Conservation (phyloP, 2,329 filamentous ascomycete species). For the Cladosporium sphaerospermum region DNA sequence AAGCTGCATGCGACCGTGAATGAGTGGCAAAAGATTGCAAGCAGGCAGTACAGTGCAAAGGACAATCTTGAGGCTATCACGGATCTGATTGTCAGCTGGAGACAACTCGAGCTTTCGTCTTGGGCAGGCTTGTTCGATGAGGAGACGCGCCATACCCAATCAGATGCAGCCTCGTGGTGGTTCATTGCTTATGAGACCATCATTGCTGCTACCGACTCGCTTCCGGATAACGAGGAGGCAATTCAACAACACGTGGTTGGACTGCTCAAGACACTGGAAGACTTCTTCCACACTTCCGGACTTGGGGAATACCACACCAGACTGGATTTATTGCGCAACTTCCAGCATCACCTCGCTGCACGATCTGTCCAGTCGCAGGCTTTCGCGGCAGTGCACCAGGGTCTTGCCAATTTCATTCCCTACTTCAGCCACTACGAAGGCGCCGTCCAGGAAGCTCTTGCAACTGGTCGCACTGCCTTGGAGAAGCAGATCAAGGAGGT, state of each 20-base stretch:
- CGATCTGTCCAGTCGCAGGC: slow-evolving; percentile 39
- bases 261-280: slow-evolving; percentile 46
- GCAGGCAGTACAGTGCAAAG: slow-evolving; percentile 65
- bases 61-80: slow-evolving; percentile 72
- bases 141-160: slow-evolving; percentile 67
- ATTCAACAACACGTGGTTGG: slow-evolving; percentile 9
- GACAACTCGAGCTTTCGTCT: slow-evolving; percentile 81
- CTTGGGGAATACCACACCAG: slow-evolving; percentile 70
- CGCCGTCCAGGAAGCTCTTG: slow-evolving; percentile 58
- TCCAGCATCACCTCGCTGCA: slow-evolving; percentile 24
- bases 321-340: slow-evolving; percentile 27
- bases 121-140: slow-evolving; percentile 86
- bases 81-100: slow-evolving; percentile 76
- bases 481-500: slow-evolving; percentile 92
- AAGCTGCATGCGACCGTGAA: slow-evolving; percentile 79
- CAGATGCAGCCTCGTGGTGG: slow-evolving; percentile 87
- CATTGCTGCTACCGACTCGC: slow-evolving; percentile 48
- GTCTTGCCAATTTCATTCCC: slow-evolving; percentile 68
- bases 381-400: slow-evolving; percentile 54
- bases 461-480: slow-evolving; percentile 62
- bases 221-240: slow-evolving; percentile 10
- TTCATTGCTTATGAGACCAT: slow-evolving; percentile 91
- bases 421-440: slow-evolving; percentile 69
- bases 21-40: slow-evolving; percentile 94
- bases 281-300: slow-evolving; percentile 35